phyloP scores from a whole-genome alignment of 345 rosid genomes.

The Eucalyptus regnans region DNA sequence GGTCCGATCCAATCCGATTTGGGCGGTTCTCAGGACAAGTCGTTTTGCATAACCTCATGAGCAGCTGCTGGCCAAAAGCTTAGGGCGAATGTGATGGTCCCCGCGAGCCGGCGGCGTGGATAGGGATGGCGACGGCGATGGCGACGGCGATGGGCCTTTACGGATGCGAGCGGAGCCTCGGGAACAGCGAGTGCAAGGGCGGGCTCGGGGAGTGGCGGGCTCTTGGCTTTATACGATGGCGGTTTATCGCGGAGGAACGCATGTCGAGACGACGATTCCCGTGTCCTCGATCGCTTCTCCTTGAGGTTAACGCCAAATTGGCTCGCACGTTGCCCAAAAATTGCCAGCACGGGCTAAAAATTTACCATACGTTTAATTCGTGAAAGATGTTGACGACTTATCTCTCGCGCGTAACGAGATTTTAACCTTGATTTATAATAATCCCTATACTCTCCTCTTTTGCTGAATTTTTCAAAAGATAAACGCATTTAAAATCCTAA shows the following conservation, averaged over 20 bases:
- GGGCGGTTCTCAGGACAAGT: too few relatives aligned
- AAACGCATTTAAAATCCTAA: accelerated
- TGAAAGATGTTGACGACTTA: background rate
- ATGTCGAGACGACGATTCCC: background rate
- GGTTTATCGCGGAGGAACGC: background rate
- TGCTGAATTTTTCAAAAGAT: accelerated
- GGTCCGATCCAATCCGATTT: accelerated
- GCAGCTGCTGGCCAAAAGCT: too few relatives aligned
- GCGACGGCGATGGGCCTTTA: too few relatives aligned
- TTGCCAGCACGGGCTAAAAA: background rate
- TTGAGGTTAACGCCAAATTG: background rate
- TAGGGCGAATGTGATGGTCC: too few relatives aligned
- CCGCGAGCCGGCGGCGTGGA: too few relatives aligned
- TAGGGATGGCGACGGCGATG: too few relatives aligned
- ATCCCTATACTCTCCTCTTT: accelerated
- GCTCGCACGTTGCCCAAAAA: background rate
- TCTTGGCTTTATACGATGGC: too few relatives aligned
- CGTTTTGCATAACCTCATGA: too few relatives aligned
- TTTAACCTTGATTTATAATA: background rate
- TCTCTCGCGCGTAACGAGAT: accelerated
- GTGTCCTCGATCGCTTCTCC: background rate
- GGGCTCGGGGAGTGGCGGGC: too few relatives aligned
- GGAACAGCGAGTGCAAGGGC: too few relatives aligned
- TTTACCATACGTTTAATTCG: background rate
- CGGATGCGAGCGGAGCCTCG: too few relatives aligned